Evolutionary conservation across 2,329 filamentous ascomycete species (phyloP), one percentile per base, ranked within the genome.

Genomic region (Pseudogymnoascus sp.): DNA sequence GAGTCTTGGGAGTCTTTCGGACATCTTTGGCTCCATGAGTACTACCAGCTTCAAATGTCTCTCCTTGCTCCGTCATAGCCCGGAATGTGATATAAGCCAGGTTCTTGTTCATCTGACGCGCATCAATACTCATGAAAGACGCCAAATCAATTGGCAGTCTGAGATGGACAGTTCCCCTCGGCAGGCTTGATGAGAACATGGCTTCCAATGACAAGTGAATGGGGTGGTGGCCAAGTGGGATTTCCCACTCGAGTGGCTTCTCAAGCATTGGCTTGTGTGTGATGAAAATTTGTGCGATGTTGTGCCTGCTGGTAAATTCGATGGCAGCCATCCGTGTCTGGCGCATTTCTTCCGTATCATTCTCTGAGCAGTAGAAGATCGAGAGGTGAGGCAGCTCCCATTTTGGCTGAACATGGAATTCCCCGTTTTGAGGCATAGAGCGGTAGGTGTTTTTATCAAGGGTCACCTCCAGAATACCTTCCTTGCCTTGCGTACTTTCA

Each of bases 341-440:
- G 63, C 71, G 72, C 33, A 73, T 74, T 11, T 74, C 69, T 10
- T 69, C 65, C 60, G 76, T 74, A 62, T 81, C 80, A 42, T 73
- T 72, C 40, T 78, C 75, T 4, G 77, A 77, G 66, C 77, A 76
- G 68, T 78, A 82, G 65, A 82, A 78, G 56, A 82, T 71, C 31
- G 79, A 79, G 60, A 82, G 70, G 65, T 82, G 79, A 16, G 80
- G 80, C 5, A 81, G 70, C 23, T 75, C 73, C 78, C 79, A 82
- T 10, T 71, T 69, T 6, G 79, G 78, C 60, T 76, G 73, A 40
- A 80, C 69, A 60, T 73, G 69, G 62, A 76, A 75, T 5, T 65
- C 65, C 28, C 66, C n/a, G 33, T 74, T 75, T 61, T 73, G 73
- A n/a, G 73, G 71, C 10, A 71, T 69, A 23, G 72, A 73, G 35